Base-by-base conservation (phyloP, 2,329 filamentous ascomycete genomes). In the Grosmannia huntii region DNA sequence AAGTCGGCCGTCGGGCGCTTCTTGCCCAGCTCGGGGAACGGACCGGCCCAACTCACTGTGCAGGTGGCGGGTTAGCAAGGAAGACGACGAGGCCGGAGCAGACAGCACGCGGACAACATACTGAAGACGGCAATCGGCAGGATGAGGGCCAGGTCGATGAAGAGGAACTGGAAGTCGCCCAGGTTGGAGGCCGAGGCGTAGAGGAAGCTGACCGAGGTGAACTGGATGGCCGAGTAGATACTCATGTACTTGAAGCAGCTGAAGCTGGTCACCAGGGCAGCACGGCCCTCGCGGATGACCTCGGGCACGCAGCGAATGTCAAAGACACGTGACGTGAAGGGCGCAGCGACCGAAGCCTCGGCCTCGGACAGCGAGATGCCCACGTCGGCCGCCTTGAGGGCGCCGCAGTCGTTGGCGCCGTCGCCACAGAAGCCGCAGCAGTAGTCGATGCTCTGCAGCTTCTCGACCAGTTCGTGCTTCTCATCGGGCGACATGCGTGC, bases 191-290 rank as follows among this genome's bases (percentile, higher is more conserved):
- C 95, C 9, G 85, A 90, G 7, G 90, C 89, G 71, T 99, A 99
- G 19, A 99, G 79, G 69, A 99, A 96, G 78, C 88, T 95, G 67
- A 99, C 95, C 0, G 89, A 90, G 9, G 90, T 95, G 75, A 99
- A 99, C 71, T 99, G 94, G 64, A 99, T 99, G n/a, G 94, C 92
- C 2, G 91, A 97, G 75, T 99, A 99, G 63, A 99, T 74, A 66
- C 89, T 95, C 95, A 99, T 99, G 73, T 95, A 99, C 75, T 97
- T 99, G 80, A 99, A 99, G 75, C 94, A 99, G 74, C 89, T 95
- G 75, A 99, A 99, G 71, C 90, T 96, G 14, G 94, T 99, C n/a
- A 97, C 91, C 38, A 99, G 79, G 38, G 95, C 89, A 23, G 92
- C 92, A 62, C 95, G 85, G 23, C 94, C 94, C 75, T 99, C 94